phyloP scores from a whole-genome alignment of 1,284 basidiomycete genomes.

The Apiotrichum gamsii region DNA sequence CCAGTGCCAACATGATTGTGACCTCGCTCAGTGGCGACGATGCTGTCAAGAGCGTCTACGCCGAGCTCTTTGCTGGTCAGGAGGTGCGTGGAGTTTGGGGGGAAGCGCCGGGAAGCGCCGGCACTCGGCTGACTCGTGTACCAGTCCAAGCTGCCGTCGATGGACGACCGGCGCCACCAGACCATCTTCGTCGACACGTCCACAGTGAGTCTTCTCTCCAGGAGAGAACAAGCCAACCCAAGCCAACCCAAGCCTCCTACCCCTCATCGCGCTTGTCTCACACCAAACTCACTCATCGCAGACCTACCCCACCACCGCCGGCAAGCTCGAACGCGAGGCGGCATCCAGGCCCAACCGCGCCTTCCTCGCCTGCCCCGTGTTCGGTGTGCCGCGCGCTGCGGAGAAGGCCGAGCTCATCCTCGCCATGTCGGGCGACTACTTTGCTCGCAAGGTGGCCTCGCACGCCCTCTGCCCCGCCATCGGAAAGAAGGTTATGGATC shows the following conservation, averaged over 20 bases:
- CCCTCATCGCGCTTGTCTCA: background rate
- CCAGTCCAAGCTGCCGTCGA: background rate
- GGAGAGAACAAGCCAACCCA: too few species aligned
- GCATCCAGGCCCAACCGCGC: constrained; percentile 58
- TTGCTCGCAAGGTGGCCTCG: constrained; percentile 72
- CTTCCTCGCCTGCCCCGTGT: constrained; percentile 73
- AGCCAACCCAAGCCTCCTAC: too few species aligned
- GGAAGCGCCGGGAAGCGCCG: background rate
- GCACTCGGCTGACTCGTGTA: background rate
- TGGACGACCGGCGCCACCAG: background rate
- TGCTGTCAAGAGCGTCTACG: constrained; percentile 64
- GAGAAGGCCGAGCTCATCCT: constrained; percentile 65
- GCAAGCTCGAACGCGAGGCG: constrained; percentile 66
- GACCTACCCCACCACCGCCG: constrained; percentile 66
- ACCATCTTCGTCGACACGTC: constrained; percentile 77
- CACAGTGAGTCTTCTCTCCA: constrained; percentile 53
- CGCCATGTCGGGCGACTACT: constrained; percentile 74
- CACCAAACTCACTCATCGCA: constrained; percentile 37
- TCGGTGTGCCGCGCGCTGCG: constrained; percentile 63
- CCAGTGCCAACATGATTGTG: constrained; percentile 70
- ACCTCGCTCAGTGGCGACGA: constrained; percentile 69
- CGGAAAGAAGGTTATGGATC: constrained; percentile 60
- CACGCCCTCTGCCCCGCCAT: constrained; percentile 66
- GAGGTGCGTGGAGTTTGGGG: constrained; percentile 46
- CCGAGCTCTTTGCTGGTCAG: constrained; percentile 58